Evolutionary conservation across 352 stramenopile genomes (phyloP).

Genomic region (Aphanomyces euteiches): DNA sequence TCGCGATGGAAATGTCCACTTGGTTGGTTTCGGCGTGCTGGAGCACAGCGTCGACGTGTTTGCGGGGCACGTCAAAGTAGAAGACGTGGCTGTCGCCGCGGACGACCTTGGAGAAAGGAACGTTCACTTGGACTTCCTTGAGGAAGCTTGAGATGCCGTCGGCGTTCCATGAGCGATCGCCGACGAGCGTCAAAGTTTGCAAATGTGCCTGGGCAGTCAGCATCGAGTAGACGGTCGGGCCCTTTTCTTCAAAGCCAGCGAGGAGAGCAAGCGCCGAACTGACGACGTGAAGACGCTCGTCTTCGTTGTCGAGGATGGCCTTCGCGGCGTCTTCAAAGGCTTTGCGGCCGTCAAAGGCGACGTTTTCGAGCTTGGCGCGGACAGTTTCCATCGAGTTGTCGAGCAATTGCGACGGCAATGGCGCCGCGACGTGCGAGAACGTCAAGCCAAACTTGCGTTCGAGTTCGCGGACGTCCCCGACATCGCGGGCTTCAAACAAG

Average conservation of each 20-base stretch:
- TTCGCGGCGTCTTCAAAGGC: slow-evolving; percentile 57
- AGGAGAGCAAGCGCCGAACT: slow-evolving; percentile 67
- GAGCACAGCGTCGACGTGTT: slow-evolving; percentile 50
- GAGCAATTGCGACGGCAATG: slow-evolving; percentile 61
- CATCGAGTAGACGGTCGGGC: slow-evolving; percentile 66
- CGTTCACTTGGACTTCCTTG: slow-evolving; percentile 19
- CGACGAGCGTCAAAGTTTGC: slow-evolving; percentile 64
- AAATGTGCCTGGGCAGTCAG: slow-evolving; percentile 58
- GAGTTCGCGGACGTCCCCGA: slow-evolving; percentile 66
- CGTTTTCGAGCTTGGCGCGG: slow-evolving; percentile 45
- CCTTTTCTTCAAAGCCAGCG: slow-evolving; percentile 71
- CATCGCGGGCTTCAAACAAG: slow-evolving; percentile 69
- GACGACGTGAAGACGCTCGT: slow-evolving; percentile 51
- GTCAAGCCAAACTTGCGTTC: slow-evolving; percentile 74
- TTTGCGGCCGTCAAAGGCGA: slow-evolving; percentile 43
- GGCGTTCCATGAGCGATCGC: slow-evolving; percentile 30
- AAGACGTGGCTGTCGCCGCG: slow-evolving; percentile 10
- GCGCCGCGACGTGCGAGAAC: slow-evolving; percentile 54
- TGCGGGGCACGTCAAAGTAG: slow-evolving; percentile 26
- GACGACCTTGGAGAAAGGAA: slow-evolving; percentile 1
- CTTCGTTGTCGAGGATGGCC: slow-evolving; percentile 46
- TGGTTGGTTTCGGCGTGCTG: slow-evolving; percentile 38
- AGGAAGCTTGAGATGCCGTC: slow-evolving; percentile 20
- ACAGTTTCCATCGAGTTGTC: slow-evolving; percentile 50
- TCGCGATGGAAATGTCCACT: slow-evolving; percentile 18